Percentiles rank a stretch among this genome's conserved stretches.
Evolutionary conservation across 768 basidiomycete species (phyloP).

Genomic region (Naganishia kalamii): DNA sequence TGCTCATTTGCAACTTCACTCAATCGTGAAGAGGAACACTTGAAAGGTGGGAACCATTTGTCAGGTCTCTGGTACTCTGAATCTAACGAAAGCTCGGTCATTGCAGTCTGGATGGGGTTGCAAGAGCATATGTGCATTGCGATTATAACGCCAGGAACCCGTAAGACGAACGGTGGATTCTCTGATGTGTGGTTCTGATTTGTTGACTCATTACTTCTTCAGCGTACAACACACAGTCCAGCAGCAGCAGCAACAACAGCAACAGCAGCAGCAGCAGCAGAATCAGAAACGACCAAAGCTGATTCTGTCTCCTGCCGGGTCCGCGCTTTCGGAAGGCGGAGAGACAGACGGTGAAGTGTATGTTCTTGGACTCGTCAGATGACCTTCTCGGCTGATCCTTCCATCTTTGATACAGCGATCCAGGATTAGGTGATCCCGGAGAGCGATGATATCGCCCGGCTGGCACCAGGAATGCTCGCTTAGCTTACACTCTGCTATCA

Average conservation of each 20-base stretch:
- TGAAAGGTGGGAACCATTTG: conserved; percentile 24
- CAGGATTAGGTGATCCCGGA: not conserved
- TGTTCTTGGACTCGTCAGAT: no score
- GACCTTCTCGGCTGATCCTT: no score
- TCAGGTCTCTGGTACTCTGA: not conserved
- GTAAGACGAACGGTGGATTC: no score
- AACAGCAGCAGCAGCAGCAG: conserved; percentile 3
- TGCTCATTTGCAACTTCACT: not conserved
- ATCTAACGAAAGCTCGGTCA: not conserved
- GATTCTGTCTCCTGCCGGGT: not conserved
- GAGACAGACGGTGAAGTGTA: conserved; percentile 5
- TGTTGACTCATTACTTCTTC: not conserved
- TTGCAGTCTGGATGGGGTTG: conserved; percentile 40
- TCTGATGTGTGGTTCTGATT: no score
- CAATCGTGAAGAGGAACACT: conserved; percentile 29
- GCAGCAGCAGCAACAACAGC: conserved; percentile 5
- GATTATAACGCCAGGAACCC: conserved; percentile 35
- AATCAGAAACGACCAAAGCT: conserved; percentile 11
- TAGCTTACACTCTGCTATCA: no score
- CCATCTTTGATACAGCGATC: not conserved
- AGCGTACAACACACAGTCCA: conserved; percentile 8
- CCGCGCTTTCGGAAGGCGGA: not conserved
- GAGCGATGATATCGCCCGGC: not conserved
- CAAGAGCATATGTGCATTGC: conserved; percentile 46
- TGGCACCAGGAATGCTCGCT: no score